These are phyloP conservation scores for Aspergillus tamarii DNA, from an alignment of 2,329 filamentous ascomycete species.

Conservation along the genomic window DNA sequence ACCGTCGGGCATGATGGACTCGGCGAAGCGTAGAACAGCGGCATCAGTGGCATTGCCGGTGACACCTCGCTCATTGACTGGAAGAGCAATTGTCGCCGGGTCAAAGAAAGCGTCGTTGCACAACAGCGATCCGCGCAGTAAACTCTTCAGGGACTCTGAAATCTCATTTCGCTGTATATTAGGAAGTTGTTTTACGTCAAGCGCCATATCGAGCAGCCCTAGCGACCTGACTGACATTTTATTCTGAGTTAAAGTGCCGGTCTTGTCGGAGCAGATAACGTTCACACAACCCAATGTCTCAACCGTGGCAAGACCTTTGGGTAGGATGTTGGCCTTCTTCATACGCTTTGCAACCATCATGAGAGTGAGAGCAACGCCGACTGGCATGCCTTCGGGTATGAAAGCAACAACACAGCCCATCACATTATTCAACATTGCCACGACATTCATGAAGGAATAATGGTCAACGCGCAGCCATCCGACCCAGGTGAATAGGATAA, in stretches of 20 bases:
- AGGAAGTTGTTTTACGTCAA: conserved; percentile 22
- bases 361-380: conserved; percentile 70
- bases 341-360: conserved; percentile 78
- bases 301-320: conserved; percentile 78
- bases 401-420: conserved; percentile 76
- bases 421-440: conserved; percentile 71
- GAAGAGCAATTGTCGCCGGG: conserved; percentile 61
- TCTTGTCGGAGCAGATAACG: conserved; percentile 78
- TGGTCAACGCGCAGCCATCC: conserved; percentile 69
- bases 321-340: conserved; percentile 74
- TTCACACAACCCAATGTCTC: conserved; percentile 77
- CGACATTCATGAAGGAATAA: conserved; percentile 71
- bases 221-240: conserved; percentile 65
- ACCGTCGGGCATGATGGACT: conserved; percentile 62
- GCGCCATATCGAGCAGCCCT: conserved; percentile 31
- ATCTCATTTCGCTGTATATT: conserved; percentile 17
- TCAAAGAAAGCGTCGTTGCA: conserved; percentile 80
- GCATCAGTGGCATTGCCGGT: conserved; percentile 78
- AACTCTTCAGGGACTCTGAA: conserved; percentile 55
- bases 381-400: conserved; percentile 75
- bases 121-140: conserved; percentile 65
- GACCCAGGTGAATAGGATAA: conserved; percentile 59
- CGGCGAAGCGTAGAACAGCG: conserved; percentile 72
- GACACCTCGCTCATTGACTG: conserved; percentile 65
- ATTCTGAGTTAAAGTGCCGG: conserved; percentile 64